phyloP scores from a whole-genome alignment of 2,329 filamentous ascomycete species.

The Raffaelea deltoideospora region DNA sequence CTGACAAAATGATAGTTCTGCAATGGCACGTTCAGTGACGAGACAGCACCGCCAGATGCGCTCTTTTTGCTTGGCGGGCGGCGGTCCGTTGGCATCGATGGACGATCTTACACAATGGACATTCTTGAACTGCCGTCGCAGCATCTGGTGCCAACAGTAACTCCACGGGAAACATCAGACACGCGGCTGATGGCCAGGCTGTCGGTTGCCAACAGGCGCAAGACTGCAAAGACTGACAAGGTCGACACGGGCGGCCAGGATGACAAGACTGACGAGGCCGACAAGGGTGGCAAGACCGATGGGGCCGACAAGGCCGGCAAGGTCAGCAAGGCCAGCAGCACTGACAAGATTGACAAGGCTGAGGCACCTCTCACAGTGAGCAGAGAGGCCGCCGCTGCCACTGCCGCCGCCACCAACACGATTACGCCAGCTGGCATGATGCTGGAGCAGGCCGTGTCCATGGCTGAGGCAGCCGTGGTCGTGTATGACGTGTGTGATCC shows the following conservation, averaged over 20 bases:
- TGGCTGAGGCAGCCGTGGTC: slow-evolving; percentile 24
- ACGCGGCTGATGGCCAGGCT: too few species aligned
- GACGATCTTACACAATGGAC: slow-evolving; percentile 18
- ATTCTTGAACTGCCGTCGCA: slow-evolving; percentile 21
- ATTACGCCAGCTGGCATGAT: slow-evolving; percentile 8
- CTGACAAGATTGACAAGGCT: too few species aligned
- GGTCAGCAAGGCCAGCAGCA: too few species aligned
- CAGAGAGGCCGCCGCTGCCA: too few species aligned
- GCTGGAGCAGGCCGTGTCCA: slow-evolving; percentile 21
- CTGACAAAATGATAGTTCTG: slow-evolving; percentile 15
- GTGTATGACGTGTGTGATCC: slow-evolving; percentile 18
- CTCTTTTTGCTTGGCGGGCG: slow-evolving; percentile 18
- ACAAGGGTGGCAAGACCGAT: too few species aligned
- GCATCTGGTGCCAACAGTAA: slow-evolving; percentile 16
- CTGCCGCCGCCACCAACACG: background rate
- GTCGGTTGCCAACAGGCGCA: slow-evolving; percentile 12
- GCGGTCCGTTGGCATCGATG: slow-evolving; percentile 18
- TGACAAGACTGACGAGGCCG: too few species aligned
- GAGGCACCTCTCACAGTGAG: too few species aligned
- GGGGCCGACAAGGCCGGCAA: too few species aligned
- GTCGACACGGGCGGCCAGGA: too few species aligned
- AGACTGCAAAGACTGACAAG: background rate
- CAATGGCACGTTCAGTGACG: slow-evolving; percentile 13
- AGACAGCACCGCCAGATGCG: slow-evolving; percentile 11
- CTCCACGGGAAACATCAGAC: too few species aligned